Evolutionary conservation across 805 yeast genomes (phyloP).

Genomic region (Trichomonascus vanleenenianus): DNA sequence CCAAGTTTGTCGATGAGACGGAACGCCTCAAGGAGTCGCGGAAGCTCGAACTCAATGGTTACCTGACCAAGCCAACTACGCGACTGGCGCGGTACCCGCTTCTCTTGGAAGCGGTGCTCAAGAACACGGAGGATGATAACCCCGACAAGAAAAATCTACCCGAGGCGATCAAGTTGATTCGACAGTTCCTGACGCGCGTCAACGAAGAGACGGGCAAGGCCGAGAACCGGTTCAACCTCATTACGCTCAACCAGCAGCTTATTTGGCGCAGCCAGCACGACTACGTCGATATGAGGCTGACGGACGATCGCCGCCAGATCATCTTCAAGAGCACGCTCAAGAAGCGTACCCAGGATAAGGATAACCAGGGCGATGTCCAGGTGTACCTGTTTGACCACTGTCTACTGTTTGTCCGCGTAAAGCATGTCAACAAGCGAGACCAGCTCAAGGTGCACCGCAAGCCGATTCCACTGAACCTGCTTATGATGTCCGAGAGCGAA

Average conservation of each 20-base stretch:
- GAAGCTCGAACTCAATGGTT: slow-evolving; percentile 86
- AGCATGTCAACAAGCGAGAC: slow-evolving; percentile 81
- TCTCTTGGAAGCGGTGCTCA: slow-evolving; percentile 71
- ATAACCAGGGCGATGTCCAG: slow-evolving; percentile 70
- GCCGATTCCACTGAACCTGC: slow-evolving; percentile 31
- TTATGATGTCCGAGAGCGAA: slow-evolving; percentile 52
- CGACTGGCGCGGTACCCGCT: slow-evolving; percentile 93
- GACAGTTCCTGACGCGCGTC: slow-evolving; percentile 65
- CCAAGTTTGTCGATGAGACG: slow-evolving; percentile 88
- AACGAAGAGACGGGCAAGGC: slow-evolving; percentile 90
- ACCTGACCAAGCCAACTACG: slow-evolving; percentile 89
- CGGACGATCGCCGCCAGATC: slow-evolving; percentile 72
- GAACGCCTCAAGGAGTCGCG: slow-evolving; percentile 79
- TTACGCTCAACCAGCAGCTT: slow-evolving; percentile 77
- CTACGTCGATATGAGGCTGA: slow-evolving; percentile 74
- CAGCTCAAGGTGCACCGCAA: slow-evolving; percentile 85
- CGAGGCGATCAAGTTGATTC: slow-evolving; percentile 67
- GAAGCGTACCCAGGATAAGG: slow-evolving; percentile 68
- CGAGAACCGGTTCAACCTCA: slow-evolving; percentile 83
- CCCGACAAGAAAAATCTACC: slow-evolving; percentile 64
- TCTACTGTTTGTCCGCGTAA: slow-evolving; percentile 73
- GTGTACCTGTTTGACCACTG: slow-evolving; percentile 86
- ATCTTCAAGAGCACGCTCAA: slow-evolving; percentile 71
- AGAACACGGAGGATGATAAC: slow-evolving; percentile 68
- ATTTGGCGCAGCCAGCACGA: slow-evolving; percentile 70